Conservation (phyloP, 1,139 yeast species). For the Candida sojae region DNA sequence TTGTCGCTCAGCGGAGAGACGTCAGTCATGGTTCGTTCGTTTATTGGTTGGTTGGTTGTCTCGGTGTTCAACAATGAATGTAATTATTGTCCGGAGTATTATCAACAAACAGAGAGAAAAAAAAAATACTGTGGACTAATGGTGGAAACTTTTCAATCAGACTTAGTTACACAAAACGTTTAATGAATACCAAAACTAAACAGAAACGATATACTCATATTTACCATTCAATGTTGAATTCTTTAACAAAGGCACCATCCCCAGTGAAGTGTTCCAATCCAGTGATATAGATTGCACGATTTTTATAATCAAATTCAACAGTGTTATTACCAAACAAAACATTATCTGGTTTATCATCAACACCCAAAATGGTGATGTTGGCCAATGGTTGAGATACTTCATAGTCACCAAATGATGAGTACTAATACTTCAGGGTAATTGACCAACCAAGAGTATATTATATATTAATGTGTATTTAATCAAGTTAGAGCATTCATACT, state of each 20-base stretch:
- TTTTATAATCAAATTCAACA: slow-evolving; percentile 16
- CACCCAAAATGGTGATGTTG: slow-evolving; percentile 27
- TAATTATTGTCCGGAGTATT: background rate
- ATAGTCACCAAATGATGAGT: slow-evolving; percentile 18
- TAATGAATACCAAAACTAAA: background rate
- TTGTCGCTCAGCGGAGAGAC: slow-evolving; percentile 28
- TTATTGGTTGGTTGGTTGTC: background rate
- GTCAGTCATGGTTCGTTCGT: slow-evolving; percentile 16
- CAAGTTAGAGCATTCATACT: too few relatives aligned
- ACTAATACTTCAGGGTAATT: too few relatives aligned
- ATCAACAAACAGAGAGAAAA: background rate
- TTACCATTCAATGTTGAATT: slow-evolving; percentile 18
- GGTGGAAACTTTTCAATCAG: background rate
- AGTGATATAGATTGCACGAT: slow-evolving; percentile 18
- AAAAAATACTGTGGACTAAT: background rate
- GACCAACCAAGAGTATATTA: too few relatives aligned
- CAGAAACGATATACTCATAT: background rate
- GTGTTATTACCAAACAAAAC: slow-evolving; percentile 18
- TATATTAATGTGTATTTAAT: too few relatives aligned
- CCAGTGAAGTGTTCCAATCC: slow-evolving; percentile 17
- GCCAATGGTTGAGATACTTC: slow-evolving; percentile 22
- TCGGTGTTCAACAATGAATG: background rate
- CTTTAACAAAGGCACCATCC: slow-evolving; percentile 18
- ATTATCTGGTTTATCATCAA: slow-evolving; percentile 18
- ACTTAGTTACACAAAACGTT: background rate